These are phyloP conservation scores for Fusarium haematococcum DNA, from an alignment of 2,329 filamentous ascomycete species.

Conservation along the genomic window DNA sequence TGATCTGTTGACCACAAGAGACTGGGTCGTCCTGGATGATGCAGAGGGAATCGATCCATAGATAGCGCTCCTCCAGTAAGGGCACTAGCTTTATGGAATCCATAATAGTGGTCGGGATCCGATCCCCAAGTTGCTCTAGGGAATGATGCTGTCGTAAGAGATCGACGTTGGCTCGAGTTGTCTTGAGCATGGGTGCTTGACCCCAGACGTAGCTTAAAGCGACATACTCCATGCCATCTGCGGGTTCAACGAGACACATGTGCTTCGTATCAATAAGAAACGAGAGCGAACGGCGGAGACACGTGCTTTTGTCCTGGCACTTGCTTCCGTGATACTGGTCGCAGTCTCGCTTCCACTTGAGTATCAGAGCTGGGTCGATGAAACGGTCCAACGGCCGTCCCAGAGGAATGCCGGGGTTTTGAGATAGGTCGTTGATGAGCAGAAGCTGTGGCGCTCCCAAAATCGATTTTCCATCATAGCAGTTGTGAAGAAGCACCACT, in stretches of 20 bases:
- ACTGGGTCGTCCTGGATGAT: conserved; percentile 9
- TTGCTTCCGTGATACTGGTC: background rate
- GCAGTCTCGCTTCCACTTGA: conserved; percentile 7
- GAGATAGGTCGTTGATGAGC: background rate
- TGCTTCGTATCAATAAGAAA: conserved; percentile 1
- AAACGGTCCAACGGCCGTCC: background rate
- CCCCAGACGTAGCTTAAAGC: conserved; percentile 24
- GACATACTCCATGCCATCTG: background rate
- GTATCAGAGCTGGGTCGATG: background rate
- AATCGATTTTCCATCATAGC: background rate
- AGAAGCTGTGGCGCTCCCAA: background rate
- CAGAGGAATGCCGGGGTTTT: background rate
- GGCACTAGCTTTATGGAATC: conserved; percentile 15
- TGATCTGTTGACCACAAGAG: too few relatives aligned
- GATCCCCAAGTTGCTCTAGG: background rate
- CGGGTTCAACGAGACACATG: conserved; percentile 5
- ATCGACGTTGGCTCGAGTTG: background rate
- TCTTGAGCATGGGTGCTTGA: background rate
- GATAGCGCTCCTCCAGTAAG: conserved; percentile 5
- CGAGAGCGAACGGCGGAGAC: background rate
- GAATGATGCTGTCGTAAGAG: background rate
- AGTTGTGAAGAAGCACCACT: background rate
- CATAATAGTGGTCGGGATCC: conserved; percentile 2
- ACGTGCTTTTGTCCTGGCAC: background rate
- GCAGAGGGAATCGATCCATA: conserved; percentile 22